Percentiles rank a stretch among this genome's conserved stretches.
Conservation (phyloP, 2,329 filamentous ascomycete genomes). For the Exophiala lecanii-corni region DNA sequence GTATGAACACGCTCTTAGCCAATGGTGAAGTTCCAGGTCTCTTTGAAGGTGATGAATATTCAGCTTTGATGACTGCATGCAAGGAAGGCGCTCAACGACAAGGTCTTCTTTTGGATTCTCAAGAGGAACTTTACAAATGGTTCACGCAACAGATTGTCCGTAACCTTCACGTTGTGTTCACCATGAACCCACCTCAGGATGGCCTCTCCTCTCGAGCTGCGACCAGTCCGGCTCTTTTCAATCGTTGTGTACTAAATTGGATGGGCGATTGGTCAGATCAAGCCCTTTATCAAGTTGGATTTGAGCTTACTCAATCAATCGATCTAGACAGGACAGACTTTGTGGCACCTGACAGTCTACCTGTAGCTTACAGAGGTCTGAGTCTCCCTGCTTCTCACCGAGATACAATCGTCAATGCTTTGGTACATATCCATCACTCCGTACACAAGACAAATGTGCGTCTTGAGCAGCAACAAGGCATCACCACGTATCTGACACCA, state of each 20-base stretch:
- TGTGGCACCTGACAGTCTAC: slow-evolving; percentile 81
- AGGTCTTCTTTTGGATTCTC: slow-evolving; percentile 89
- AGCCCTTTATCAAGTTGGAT: slow-evolving; percentile 94
- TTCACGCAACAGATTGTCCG: slow-evolving; percentile 99
- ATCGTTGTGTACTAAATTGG: slow-evolving; percentile 99
- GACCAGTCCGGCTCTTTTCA: slow-evolving; percentile 96
- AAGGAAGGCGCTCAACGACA: slow-evolving; percentile 97
- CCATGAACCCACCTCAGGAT: slow-evolving; percentile 98
- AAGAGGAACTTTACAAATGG: slow-evolving; percentile 99
- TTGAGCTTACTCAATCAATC: slow-evolving; percentile 91
- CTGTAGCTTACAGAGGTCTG: slow-evolving; percentile 84
- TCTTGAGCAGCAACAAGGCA: slow-evolving; percentile 85
- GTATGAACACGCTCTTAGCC: slow-evolving; percentile 97
- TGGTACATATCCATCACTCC: slow-evolving; percentile 98
- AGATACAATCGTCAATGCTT: slow-evolving; percentile 90
- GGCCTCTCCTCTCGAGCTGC: slow-evolving; percentile 93
- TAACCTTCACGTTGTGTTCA: slow-evolving; percentile 98
- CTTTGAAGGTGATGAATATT: slow-evolving; percentile 98
- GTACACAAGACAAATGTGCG: slow-evolving; percentile 84
- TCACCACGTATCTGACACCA: slow-evolving; percentile 87
- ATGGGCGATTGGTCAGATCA: slow-evolving; percentile 99
- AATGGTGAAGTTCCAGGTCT: slow-evolving; percentile 99
- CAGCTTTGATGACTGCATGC: slow-evolving; percentile 97
- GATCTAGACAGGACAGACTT: slow-evolving; percentile 89
- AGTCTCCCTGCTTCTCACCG: slow-evolving; percentile 81